Evolutionary conservation across 1,284 basidiomycete genomes (phyloP), one percentile per base, ranked within the genome.

Genomic region (Phylloboletellus chloephorus): DNA sequence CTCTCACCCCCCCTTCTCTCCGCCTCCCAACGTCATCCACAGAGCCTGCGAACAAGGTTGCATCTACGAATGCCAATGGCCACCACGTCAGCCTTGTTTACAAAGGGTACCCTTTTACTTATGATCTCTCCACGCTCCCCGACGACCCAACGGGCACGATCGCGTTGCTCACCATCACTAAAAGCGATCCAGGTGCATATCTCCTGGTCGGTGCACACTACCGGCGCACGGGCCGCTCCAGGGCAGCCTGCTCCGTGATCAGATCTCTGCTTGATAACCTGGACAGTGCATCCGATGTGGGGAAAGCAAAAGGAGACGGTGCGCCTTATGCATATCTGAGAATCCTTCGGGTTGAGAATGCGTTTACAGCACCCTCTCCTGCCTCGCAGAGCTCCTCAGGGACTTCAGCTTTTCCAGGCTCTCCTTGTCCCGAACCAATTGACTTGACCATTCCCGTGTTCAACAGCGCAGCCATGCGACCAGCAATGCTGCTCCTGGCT

Each of bases 181-280:
- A 56, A 21, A 60, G 58, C 13, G 61, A 61, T 46, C 60, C 58
- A 10, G 61, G 58, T 28, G 44, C 58, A 40, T 60, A 63, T 47
- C 23, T 60, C 38, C 29, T 63, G 23, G 44, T 63, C 21, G 48
- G 51, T 11, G 58, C 61, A 23, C 61, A 61, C 46, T 60, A 60
- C 47, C 55, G 58, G 41, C 58, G 61, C 31, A 60, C 58, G 36
- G 60, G 54, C 36, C 61, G 61, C 19, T 41, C 58, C 40, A 50
- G 47, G 39, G 58, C 58, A 37, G 58, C 58, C 10, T 41, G 60
- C 32, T 35, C 52, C 28, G 50, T 60, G 5, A 54, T 60, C 28
- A 52, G 48, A 46, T 57, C 57, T 6, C 37, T 60, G 8, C 48
- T 60, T 11, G 43, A 49, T n/a, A 48, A 5, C 21, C 24, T 57